Conservation (phyloP, 495 filamentous ascomycete genomes). For the Trichodelitschia bisporula region DNA sequence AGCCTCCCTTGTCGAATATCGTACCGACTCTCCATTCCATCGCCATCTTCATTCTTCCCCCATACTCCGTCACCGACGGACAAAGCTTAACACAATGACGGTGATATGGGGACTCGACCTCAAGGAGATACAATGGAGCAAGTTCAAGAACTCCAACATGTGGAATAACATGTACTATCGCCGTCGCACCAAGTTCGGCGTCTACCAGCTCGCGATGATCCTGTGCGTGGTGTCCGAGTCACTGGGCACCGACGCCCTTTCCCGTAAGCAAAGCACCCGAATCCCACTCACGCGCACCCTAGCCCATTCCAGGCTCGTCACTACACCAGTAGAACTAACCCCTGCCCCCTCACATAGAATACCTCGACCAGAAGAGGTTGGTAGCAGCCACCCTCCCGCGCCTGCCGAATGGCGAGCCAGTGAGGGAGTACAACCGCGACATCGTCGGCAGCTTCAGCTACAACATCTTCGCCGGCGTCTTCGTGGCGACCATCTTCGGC, state of each 20-base stretch:
- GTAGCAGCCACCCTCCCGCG: constrained; percentile 10
- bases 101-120: constrained; percentile 28
- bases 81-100: too few relatives aligned
- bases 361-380: constrained; percentile 23
- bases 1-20: too few relatives aligned
- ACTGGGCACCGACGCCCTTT: constrained; percentile 23
- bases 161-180: constrained; percentile 24
- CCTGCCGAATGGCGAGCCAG: too few relatives aligned
- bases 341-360: constrained; percentile 13
- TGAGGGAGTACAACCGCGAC: constrained; percentile 25
- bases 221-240: constrained; percentile 26
- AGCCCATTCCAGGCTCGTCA: not conserved
- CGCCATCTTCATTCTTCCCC: too few relatives aligned
- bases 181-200: constrained; percentile 25
- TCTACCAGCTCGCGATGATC: constrained; percentile 28
- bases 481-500: constrained; percentile 27
- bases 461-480: constrained; percentile 28
- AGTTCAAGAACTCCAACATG: constrained; percentile 26
- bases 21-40: too few relatives aligned
- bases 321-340: not conserved
- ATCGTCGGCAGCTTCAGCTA: constrained; percentile 23
- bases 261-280: constrained; percentile 12
- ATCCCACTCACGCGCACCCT: too few relatives aligned
- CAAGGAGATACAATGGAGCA: constrained; percentile 24
- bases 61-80: too few relatives aligned